Conservation (phyloP, 2,329 filamentous ascomycete species). For the Reticulascus tulasneorum region DNA sequence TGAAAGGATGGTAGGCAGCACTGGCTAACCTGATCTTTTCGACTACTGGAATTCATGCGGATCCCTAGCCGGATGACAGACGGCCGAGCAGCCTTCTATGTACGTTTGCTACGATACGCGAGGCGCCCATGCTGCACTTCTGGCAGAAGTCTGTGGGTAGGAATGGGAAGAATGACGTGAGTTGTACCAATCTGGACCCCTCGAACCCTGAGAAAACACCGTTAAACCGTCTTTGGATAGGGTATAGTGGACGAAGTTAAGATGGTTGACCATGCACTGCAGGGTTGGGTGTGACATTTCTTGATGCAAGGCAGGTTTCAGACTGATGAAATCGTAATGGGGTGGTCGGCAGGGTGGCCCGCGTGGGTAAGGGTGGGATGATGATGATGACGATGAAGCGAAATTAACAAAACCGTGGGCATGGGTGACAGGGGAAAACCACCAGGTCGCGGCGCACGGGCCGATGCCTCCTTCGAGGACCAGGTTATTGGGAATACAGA, state of each 20-base stretch:
- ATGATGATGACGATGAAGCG: too few species aligned
- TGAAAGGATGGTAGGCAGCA: too few species aligned
- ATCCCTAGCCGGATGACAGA: constrained; percentile 1
- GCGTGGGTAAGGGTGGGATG: too few species aligned
- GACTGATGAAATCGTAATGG: constrained; percentile 5
- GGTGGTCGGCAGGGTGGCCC: too few species aligned
- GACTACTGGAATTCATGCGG: too few species aligned
- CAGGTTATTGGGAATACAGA: too few species aligned
- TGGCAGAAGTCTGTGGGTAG: constrained; percentile 2
- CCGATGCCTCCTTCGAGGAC: too few species aligned
- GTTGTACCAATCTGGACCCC: constrained; percentile 1
- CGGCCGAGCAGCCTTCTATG: constrained; percentile 1
- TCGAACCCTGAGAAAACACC: background rate
- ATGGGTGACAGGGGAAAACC: too few species aligned
- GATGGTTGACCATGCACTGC: constrained; percentile 6
- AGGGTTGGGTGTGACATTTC: constrained; percentile 6
- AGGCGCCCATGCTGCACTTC: background rate
- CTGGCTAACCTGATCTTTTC: too few species aligned
- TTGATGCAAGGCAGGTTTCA: constrained; percentile 15
- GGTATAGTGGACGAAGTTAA: background rate
- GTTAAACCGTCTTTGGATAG: background rate
- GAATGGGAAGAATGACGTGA: constrained; percentile 6
- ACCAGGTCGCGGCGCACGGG: too few species aligned
- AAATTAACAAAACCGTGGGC: too few species aligned
- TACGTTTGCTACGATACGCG: constrained; percentile 2